Conservation (phyloP, 495 filamentous ascomycete species). For the Tuber calosporum region DNA sequence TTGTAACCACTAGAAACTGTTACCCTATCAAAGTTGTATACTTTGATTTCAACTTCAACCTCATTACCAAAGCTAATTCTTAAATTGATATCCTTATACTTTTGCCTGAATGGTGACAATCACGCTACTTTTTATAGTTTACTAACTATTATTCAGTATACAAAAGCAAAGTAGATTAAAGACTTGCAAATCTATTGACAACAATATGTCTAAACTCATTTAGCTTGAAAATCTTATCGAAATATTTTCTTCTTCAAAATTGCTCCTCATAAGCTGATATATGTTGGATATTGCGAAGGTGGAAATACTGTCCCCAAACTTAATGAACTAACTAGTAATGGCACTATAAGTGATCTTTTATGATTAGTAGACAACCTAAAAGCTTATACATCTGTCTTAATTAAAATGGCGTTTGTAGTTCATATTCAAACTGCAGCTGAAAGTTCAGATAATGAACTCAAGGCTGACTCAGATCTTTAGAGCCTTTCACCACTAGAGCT, state of each 20-base stretch:
- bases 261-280: neutral
- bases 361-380: neutral
- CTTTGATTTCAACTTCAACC: neutral
- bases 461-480: neutral
- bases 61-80: neutral
- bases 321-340: neutral
- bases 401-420: neutral
- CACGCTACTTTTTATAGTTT: neutral
- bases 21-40: neutral
- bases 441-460: no score
- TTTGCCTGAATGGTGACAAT: neutral
- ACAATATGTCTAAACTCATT: neutral
- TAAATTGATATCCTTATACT: neutral
- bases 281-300: neutral
- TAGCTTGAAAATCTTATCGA: neutral
- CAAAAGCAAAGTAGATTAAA: rapidly evolving
- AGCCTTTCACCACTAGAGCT: no score
- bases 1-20: neutral
- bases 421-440: neutral
- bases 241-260: neutral
- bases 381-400: neutral
- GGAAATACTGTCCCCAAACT: neutral
- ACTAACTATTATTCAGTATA: neutral
- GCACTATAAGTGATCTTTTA: neutral
- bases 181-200: neutral